Evolutionary conservation across 352 stramenopile genomes (phyloP), one percentile per base, ranked within the genome.

Genomic region (Pythium scleroteichum): DNA sequence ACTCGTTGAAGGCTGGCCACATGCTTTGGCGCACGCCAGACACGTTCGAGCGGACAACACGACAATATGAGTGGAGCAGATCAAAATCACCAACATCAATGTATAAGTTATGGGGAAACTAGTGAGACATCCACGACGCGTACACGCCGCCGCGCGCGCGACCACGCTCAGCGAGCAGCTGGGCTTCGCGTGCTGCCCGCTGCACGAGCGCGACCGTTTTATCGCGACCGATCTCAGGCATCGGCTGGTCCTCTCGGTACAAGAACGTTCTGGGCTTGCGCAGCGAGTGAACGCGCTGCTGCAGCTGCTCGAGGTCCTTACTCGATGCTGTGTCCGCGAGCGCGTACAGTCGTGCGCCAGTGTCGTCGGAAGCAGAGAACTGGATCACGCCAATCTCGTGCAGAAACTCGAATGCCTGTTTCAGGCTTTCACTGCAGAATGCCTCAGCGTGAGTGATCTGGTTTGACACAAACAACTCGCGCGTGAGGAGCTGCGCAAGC

Each of bases 371-470:
- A 19, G 64, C 52, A 53, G 69, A 66, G 40, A 67, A 79, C 14
- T 59, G 52, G 23, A 91, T 55, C 16, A 86, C 52, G 4, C 51
- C 59, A n/a, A 53, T 67, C 54, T 88, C 79, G 14, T 79, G 53
- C 6, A 89, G 63, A 44, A 85, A 92, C 33, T 88, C 82, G 7
- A 90, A 62, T 47, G 80, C 72, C 56, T 92, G 80, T 59, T 90
- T 90, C 35, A 92, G 80, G 38, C 76, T 90, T 63, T 92, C 82
- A 42, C 75, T 87, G 60, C 82, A 92, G 4, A 92, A 72, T 22
- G 82, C 76, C 41, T 92, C 82, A 8, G 80, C 78, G n/a, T 90
- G 77, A 13, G 46, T 52, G 22, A 92, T 63, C 26, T 75, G 44
- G 35, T 74, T 56, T 7, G 69, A 52, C 32, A 75, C 22, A 47